phyloP scores from a whole-genome alignment of 495 filamentous ascomycete genomes.

The Hypoxylon subgilvum region DNA sequence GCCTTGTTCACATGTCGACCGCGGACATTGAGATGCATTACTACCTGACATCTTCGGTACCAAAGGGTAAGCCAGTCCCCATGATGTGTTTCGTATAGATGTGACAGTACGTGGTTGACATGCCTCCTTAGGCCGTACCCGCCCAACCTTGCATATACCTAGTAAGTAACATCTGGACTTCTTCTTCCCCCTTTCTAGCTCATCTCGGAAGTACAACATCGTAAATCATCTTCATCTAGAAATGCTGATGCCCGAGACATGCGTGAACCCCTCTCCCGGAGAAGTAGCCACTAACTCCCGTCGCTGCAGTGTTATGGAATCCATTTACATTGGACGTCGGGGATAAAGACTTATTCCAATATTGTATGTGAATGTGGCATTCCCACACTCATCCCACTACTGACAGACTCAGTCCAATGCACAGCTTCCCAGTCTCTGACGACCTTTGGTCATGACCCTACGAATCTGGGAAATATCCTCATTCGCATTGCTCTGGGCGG shows the following conservation, averaged over 20 bases:
- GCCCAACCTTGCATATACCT: slow-evolving; percentile 7
- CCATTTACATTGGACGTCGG: slow-evolving; percentile 9
- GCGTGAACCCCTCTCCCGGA: too few relatives aligned
- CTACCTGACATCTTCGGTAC: slow-evolving; percentile 9
- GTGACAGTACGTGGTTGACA: neutral
- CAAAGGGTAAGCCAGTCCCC: slow-evolving; percentile 11
- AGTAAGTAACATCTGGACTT: too few relatives aligned
- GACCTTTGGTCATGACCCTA: slow-evolving; percentile 31
- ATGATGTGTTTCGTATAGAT: neutral
- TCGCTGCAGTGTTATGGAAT: slow-evolving; percentile 3
- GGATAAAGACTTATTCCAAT: slow-evolving; percentile 26
- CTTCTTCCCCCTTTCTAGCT: too few relatives aligned
- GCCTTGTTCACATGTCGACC: slow-evolving; percentile 32
- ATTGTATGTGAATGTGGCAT: slow-evolving; percentile 27
- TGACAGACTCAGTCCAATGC: slow-evolving; percentile 22
- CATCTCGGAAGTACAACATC: too few relatives aligned
- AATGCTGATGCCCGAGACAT: too few relatives aligned
- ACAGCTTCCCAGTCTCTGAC: slow-evolving; percentile 36
- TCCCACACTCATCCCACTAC: neutral
- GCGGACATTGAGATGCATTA: slow-evolving; percentile 38
- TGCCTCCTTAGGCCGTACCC: neutral
- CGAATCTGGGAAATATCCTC: slow-evolving; percentile 35
- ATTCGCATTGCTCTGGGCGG: slow-evolving; percentile 32
- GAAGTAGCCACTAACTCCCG: too few relatives aligned
- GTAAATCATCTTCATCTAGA: too few relatives aligned